Conservation (phyloP, 139 green algal genomes). For the Coelastrella sp. region DNA sequence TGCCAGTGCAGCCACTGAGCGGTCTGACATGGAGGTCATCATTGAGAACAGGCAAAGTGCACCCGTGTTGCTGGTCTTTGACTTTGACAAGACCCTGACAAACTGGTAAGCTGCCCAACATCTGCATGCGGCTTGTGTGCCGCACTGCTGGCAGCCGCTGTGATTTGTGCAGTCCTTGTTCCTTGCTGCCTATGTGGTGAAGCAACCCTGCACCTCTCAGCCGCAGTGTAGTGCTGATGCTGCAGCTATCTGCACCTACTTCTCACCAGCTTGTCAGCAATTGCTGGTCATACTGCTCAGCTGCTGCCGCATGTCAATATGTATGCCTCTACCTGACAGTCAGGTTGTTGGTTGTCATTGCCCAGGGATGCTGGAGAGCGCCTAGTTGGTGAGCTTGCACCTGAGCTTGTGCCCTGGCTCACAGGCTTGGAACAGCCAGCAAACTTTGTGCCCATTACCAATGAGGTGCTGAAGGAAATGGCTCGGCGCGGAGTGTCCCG, state of each 20-base stretch:
- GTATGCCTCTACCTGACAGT: background rate
- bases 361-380: conserved; percentile 60
- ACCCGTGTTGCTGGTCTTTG: conserved; percentile 68
- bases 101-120: conserved; percentile 68
- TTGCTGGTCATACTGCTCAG: too few species aligned
- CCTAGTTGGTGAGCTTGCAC: conserved; percentile 79
- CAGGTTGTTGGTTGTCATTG: background rate
- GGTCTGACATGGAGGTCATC: background rate
- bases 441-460: conserved; percentile 86
- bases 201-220: background rate
- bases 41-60: background rate
- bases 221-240: too few species aligned
- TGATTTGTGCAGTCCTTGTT: background rate
- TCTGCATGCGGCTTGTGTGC: background rate
- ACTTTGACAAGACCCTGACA: conserved; percentile 89
- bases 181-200: too few species aligned
- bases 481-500: conserved; percentile 76
- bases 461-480: conserved; percentile 80
- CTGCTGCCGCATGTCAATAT: too few species aligned
- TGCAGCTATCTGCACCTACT: too few species aligned
- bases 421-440: conserved; percentile 47
- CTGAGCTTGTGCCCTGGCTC: conserved; percentile 86
- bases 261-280: too few species aligned
- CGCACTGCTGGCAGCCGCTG: background rate
- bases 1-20: background rate